A percentile compares a stretch with the other conserved stretches of the same genome.
These are phyloP conservation scores for Pyrenochaeta sp. DNA, from an alignment of 2,329 filamentous ascomycete species.

Conservation along the genomic window DNA sequence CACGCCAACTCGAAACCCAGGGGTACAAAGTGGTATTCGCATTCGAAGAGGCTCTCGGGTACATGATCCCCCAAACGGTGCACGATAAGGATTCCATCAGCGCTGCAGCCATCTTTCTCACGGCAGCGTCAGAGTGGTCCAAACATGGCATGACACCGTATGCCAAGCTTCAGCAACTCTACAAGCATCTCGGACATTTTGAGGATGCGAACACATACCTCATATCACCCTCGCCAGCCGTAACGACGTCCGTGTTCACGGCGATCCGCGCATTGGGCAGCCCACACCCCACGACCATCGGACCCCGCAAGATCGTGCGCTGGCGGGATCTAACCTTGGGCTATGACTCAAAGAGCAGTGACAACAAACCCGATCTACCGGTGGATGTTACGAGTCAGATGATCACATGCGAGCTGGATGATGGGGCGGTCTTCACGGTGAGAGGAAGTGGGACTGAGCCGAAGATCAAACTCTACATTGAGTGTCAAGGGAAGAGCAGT, in stretches of 20 bases:
- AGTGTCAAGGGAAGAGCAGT: conserved; percentile 53
- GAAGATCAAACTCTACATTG: conserved; percentile 69
- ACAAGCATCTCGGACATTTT: conserved; percentile 65
- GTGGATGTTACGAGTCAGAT: conserved; percentile 66
- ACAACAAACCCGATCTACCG: conserved; percentile 63
- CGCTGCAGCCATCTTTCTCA: conserved; percentile 66
- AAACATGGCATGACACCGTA: conserved; percentile 63
- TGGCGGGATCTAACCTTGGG: conserved; percentile 70
- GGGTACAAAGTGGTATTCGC: conserved; percentile 64
- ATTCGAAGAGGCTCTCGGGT: conserved; percentile 72
- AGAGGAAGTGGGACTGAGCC: conserved; percentile 70
- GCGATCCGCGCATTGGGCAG: conserved; percentile 57
- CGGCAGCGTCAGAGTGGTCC: conserved; percentile 61
- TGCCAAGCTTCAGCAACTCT: conserved; percentile 64
- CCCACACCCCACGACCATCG: conserved; percentile 56
- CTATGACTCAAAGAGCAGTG: conserved; percentile 63
- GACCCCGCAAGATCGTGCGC: conserved; percentile 59
- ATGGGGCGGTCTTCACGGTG: conserved; percentile 64
- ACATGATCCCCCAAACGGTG: conserved; percentile 69
- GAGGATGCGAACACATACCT: conserved; percentile 71
- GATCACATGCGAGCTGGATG: conserved; percentile 68
- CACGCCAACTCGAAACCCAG: conserved; percentile 56
- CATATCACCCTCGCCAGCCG: conserved; percentile 61
- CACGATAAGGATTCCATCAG: conserved; percentile 71
- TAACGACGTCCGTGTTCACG: conserved; percentile 63